Evolutionary conservation across 495 filamentous ascomycete genomes (phyloP), one percentile per base, ranked within the genome.

Genomic region (Saxophila tyrrhenica): DNA sequence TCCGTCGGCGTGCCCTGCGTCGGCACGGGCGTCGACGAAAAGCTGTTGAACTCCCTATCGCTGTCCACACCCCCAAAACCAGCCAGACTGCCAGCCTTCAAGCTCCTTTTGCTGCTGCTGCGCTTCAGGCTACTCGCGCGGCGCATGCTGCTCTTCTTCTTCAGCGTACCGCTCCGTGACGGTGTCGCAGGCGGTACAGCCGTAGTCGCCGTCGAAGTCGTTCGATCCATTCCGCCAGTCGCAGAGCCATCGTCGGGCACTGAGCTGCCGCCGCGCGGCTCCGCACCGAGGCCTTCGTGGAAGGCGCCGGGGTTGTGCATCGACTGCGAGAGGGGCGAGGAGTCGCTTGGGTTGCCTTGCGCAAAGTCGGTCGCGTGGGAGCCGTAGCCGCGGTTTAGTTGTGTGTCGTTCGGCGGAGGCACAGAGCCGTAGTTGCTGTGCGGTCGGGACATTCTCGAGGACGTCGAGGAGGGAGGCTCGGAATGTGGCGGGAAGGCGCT

Each of bases 1-100:
- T 98, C 94, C 2, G 92, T 97, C 8, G 92, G 92, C 56, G 77
- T 88, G 0, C 86, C 86, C 22, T 74, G 75, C 1, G 92, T 97
- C 7, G 92, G 94, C 22, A 98, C 82, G 0, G 92, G 92, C 42
- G 86, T 84, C 64, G 80, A 81, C 67, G 95, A 96, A 16, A 83
- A 85, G 66, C 86, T 95, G 57, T 92, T 89, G 51, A 74, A 69
- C 62, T 92, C 82, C 39, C 87, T 81, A 38, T 75, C 71, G 44
- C n/a, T 24, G 29, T 39, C 51, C 17, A 11, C 47, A 17, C 42
- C 42, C 39, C 74, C 80, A 45, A 87, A 69, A 62, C 85, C 88
- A 56, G 80, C 79, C 38, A 92, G 85, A 65, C 89, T 94, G 16
- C 86, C 88, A 11, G 89, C 86, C 80, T 79, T 59, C 79, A 84